Conservation (phyloP, 768 basidiomycete genomes). For the Saitozyma sp. region DNA sequence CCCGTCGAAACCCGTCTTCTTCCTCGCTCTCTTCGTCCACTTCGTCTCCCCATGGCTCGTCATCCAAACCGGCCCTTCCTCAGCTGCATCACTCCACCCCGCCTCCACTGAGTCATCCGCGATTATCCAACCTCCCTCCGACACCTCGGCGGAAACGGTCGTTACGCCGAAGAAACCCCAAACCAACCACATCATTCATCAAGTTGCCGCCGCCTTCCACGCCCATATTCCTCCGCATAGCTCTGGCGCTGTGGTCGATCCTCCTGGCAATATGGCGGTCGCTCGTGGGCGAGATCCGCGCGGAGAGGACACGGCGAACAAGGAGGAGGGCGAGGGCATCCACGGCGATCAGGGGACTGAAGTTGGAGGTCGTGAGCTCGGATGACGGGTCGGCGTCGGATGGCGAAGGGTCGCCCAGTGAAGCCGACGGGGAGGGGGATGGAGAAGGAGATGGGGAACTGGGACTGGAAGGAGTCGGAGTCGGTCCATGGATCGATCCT, state of each 20-base stretch:
- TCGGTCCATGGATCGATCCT: constrained; percentile 37
- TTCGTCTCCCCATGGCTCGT: constrained; percentile 5
- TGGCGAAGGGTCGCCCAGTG: constrained; percentile 3
- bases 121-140: neutral
- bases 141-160: neutral
- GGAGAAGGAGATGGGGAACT: constrained; percentile 12
- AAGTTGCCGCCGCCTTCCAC: constrained; percentile 43
- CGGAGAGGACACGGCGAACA: constrained; percentile 20
- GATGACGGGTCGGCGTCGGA: constrained; percentile 19
- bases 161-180: constrained; percentile 11
- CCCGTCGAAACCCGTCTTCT: neutral
- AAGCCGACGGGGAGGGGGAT: constrained; percentile 5
- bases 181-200: constrained; percentile 31
- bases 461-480: constrained; percentile 14
- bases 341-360: neutral
- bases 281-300: constrained; percentile 44
- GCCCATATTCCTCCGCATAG: constrained; percentile 34
- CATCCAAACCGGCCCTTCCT: neutral
- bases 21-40: constrained; percentile 3
- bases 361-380: constrained; percentile 12
- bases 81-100: neutral
- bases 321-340: constrained; percentile 2
- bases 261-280: constrained; percentile 39
- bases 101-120: neutral
- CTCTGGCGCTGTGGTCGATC: constrained; percentile 44